phyloP scores from a whole-genome alignment of 2,329 filamentous ascomycete genomes.

The Eutypa lata region DNA sequence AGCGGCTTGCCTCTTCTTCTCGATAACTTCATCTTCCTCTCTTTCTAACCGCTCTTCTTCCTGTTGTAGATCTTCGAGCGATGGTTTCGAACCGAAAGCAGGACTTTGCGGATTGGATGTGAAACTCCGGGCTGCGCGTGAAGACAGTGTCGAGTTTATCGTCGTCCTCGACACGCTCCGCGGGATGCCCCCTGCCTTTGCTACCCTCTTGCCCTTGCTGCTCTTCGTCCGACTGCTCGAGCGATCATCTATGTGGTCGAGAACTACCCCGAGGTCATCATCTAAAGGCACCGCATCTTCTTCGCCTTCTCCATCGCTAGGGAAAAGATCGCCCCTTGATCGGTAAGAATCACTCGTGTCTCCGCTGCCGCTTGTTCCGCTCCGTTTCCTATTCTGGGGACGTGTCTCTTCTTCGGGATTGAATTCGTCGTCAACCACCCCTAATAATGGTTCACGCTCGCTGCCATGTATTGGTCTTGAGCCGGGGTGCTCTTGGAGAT shows the following conservation, averaged over 20 bases:
- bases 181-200: conserved; percentile 34
- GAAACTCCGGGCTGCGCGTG: conserved; percentile 17
- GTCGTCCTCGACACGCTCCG: conserved; percentile 59
- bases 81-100: conserved; percentile 37
- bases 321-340: conserved; percentile 85
- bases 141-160: conserved; percentile 39
- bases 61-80: conserved; percentile 48
- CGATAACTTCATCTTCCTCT: conserved; percentile 53
- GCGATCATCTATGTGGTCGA: conserved; percentile 74
- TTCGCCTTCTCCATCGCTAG: conserved; percentile 79
- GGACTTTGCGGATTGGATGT: conserved; percentile 31
- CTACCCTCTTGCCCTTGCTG: conserved; percentile 57
- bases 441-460: conserved; percentile 70
- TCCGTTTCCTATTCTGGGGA: conserved; percentile 57
- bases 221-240: conserved; percentile 64
- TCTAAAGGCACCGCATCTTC: conserved; percentile 91
- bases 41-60: conserved; percentile 51
- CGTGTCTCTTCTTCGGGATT: conserved; percentile 18
- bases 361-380: conserved; percentile 74
- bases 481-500: conserved; percentile 82
- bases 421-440: conserved; percentile 10
- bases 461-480: conserved; percentile 36
- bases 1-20: conserved; percentile 51
- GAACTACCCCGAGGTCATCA: conserved; percentile 83
- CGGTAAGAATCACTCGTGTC: conserved; percentile 83